Percentiles rank a stretch among this genome's conserved stretches.
Evolutionary conservation across 225 moss, liverwort and hornwort species (phyloP).

Genomic region (Anthoceros angustus): DNA sequence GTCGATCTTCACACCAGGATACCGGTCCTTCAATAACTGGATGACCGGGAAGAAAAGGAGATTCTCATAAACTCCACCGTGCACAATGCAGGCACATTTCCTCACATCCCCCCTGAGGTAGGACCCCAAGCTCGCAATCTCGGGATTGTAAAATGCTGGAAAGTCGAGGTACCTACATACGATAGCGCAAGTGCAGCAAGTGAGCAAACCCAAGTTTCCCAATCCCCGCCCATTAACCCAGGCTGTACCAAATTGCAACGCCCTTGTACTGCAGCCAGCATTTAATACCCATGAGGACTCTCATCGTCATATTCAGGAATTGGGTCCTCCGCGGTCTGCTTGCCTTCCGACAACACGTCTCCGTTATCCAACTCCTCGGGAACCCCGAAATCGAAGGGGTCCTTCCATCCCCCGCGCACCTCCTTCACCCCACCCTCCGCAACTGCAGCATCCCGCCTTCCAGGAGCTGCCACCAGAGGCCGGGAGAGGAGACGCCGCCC

Average conservation of each 20-base stretch:
- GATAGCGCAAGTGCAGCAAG: not conserved
- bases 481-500: not conserved
- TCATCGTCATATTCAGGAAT: not conserved
- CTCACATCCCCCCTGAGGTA: constrained; percentile 61
- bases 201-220: not conserved
- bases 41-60: constrained; percentile 79
- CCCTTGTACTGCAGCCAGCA: not conserved
- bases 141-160: constrained; percentile 46
- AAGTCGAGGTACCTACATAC: constrained; percentile 53
- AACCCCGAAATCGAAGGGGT: not conserved
- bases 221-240: too few species aligned
- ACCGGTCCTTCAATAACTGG: constrained; percentile 59
- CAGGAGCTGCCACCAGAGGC: not conserved
- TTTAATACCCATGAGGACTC: not conserved
- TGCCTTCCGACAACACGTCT: not conserved
- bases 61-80: constrained; percentile 84
- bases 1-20: constrained; percentile 70
- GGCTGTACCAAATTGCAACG: not conserved
- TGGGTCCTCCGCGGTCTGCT: not conserved
- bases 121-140: constrained; percentile 50
- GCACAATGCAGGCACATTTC: constrained; percentile 47
- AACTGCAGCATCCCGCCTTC: not conserved
- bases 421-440: not conserved
- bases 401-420: not conserved
- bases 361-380: not conserved